These are phyloP conservation scores for Aphanomyces stellatus DNA, from an alignment of 352 stramenopile genomes.

Conservation along the genomic window DNA sequence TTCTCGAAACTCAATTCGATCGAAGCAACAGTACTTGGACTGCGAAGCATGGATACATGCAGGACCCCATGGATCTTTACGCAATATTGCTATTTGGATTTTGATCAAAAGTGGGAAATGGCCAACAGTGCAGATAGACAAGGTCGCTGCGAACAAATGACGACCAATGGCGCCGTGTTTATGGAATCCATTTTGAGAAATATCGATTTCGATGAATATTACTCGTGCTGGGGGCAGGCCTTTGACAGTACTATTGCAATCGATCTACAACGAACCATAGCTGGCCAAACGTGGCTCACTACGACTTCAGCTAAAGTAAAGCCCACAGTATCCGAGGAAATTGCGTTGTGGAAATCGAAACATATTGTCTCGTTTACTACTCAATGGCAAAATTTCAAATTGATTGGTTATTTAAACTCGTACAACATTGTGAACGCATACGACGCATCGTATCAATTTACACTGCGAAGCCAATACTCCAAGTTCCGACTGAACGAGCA, in stretches of 20 bases:
- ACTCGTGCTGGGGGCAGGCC: neutral
- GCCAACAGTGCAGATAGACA: neutral
- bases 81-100: constrained; percentile 14
- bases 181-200: constrained; percentile 10
- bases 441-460: neutral
- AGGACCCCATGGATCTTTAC: constrained; percentile 5
- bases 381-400: constrained; percentile 1
- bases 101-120: constrained; percentile 6
- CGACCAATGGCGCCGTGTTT: constrained; percentile 3
- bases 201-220: neutral
- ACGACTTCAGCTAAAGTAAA: neutral
- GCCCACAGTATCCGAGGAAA: neutral
- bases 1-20: neutral
- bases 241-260: neutral
- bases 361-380: neutral
- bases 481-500: neutral
- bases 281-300: constrained; percentile 90
- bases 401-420: neutral
- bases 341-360: neutral
- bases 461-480: neutral
- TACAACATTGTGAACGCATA: constrained; percentile 7
- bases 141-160: constrained; percentile 1
- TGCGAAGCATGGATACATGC: neutral
- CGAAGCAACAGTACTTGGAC: neutral
- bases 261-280: neutral